phyloP scores from a whole-genome alignment of 371 early-diverging fungal genomes.

The Lichtheimia ornata region DNA sequence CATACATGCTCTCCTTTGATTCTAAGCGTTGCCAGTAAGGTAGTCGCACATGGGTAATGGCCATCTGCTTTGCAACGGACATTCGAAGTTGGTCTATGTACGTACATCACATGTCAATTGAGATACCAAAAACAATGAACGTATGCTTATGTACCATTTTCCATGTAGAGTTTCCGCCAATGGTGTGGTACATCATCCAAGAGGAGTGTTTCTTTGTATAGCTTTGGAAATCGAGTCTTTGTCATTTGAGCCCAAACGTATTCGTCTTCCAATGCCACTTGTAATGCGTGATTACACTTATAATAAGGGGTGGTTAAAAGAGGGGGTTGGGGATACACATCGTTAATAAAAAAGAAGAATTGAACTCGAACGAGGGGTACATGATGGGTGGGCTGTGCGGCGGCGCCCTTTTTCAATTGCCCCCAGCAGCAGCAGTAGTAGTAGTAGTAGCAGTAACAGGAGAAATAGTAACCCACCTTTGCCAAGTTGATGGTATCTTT shows the following conservation, averaged over 20 bases:
- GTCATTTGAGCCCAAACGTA: conserved; percentile 5
- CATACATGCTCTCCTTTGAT: conserved; percentile 26
- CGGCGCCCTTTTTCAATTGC: background rate
- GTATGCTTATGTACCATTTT: conserved; percentile 11
- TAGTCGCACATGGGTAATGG: conserved; percentile 28
- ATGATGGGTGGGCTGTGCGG: background rate
- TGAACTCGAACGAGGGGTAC: no score
- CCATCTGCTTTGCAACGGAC: conserved; percentile 31
- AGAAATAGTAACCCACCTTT: background rate
- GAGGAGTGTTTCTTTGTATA: background rate
- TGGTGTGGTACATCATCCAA: no score
- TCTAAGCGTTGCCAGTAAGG: conserved; percentile 37
- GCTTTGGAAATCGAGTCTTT: background rate
- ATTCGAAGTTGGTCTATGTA: conserved; percentile 6
- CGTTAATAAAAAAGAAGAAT: background rate
- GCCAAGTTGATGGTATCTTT: conserved; percentile 6
- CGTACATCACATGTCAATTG: background rate
- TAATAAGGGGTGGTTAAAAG: background rate
- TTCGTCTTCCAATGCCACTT: background rate
- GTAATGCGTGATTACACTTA: background rate
- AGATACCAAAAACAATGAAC: background rate
- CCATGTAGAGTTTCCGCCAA: conserved; percentile 13
- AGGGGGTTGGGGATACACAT: background rate
- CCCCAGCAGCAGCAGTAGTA: background rate
- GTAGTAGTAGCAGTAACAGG: background rate